phyloP scores from a whole-genome alignment of 1,284 basidiomycete species.

The Apiotrichum gamsii region DNA sequence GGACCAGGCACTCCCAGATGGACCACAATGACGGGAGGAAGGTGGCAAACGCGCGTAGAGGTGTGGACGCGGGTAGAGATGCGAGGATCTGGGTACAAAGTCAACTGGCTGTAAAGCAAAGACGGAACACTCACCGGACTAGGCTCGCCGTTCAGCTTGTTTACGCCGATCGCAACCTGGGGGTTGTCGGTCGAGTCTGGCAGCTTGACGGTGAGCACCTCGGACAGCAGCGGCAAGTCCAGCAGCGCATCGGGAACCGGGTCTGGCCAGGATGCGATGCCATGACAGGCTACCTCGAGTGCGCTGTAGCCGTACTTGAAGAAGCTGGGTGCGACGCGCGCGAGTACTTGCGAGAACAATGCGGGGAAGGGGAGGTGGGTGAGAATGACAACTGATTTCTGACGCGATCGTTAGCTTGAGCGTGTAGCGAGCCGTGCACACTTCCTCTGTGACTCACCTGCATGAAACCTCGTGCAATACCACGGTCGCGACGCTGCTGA shows the following conservation, averaged over 20 bases:
- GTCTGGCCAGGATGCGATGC: conserved; percentile 74
- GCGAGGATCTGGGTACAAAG: conserved; percentile 60
- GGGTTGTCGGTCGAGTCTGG: conserved; percentile 65
- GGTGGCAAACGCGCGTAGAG: conserved; percentile 66
- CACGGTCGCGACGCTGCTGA: conserved; percentile 62
- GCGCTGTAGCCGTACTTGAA: conserved; percentile 68
- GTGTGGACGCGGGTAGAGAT: conserved; percentile 63
- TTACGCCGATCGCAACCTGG: conserved; percentile 48
- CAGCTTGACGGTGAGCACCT: conserved; percentile 64
- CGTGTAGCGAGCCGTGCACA: not conserved
- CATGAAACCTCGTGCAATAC: conserved; percentile 73
- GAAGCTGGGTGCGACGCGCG: conserved; percentile 69
- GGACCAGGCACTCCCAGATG: conserved; percentile 83
- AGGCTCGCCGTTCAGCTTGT: not conserved
- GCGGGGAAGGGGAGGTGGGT: conserved; percentile 78
- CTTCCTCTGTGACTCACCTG: conserved; percentile 55
- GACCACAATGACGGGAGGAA: conserved; percentile 79
- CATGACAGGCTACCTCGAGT: conserved; percentile 77
- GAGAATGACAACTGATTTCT: conserved; percentile 81
- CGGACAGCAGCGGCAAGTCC: conserved; percentile 74
- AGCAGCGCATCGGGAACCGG: conserved; percentile 58
- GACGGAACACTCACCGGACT: conserved; percentile 1
- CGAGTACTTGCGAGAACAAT: conserved; percentile 65
- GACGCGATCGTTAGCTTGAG: conserved; percentile 10
- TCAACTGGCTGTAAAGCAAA: no score